Evolutionary conservation across 495 filamentous ascomycete genomes (phyloP).

Genomic region (Penicillium argentinense): DNA sequence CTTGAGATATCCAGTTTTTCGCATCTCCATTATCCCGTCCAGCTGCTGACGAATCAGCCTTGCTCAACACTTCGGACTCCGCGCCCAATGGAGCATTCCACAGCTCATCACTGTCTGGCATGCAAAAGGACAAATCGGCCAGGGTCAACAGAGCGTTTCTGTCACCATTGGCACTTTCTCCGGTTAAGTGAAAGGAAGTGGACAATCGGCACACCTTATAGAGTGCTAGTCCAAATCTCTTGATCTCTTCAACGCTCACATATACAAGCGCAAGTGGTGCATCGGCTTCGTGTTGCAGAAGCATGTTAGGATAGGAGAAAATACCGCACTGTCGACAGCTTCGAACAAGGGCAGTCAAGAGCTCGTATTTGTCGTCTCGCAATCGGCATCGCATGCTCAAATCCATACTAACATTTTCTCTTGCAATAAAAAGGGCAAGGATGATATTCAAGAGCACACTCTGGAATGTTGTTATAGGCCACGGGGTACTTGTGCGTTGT

Average conservation of each 20-base stretch:
- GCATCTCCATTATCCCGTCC: not conserved
- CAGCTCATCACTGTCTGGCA: constrained; percentile 20
- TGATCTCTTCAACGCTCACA: constrained; percentile 22
- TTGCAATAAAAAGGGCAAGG: constrained; percentile 13
- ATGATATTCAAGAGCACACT: constrained; percentile 21
- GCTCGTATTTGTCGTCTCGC: not conserved
- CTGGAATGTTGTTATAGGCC: constrained; percentile 25
- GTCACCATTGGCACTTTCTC: not conserved
- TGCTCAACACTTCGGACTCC: not conserved
- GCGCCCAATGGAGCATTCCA: constrained; percentile 12
- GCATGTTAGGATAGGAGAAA: constrained; percentile 7
- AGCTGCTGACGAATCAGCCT: not conserved
- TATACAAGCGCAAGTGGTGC: constrained; percentile 16
- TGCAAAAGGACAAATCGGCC: constrained; percentile 15
- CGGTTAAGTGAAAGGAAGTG: not conserved
- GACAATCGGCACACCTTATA: constrained; percentile 19
- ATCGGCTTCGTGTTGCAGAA: constrained; percentile 8
- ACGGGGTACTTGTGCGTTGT: not conserved
- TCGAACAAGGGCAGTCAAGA: not conserved
- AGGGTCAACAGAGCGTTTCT: constrained; percentile 13
- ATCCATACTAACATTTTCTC: constrained; percentile 3
- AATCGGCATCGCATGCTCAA: not conserved
- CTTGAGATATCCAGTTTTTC: not conserved
- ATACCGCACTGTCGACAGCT: not conserved
- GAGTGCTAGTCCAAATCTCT: constrained; percentile 21